Evolutionary conservation across 345 rosid genomes (phyloP), one percentile per base, ranked within the genome.

Genomic region (Populus davidiana): DNA sequence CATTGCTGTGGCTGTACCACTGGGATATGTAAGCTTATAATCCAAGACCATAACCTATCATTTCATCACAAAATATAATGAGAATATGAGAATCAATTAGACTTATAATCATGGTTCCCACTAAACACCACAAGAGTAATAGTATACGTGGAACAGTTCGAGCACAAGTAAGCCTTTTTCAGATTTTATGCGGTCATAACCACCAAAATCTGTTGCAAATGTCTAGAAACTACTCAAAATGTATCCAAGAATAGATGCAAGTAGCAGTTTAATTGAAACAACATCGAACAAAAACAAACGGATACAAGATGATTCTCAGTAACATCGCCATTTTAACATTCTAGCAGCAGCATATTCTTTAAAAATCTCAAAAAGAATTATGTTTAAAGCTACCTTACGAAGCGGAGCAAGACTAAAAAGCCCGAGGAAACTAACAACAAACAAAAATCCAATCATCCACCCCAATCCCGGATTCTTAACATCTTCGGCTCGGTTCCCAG

Each of bases 1-100:
- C 98, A 91, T 91, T 70, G 97, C 97, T 2, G 98, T 94, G 49
- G 98, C 98, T 13, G 97, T 93, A 23, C 97, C 98, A 85, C 98
- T 93, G 1, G 98, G 98, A 89, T 94, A 93, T 4, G 98, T 94
- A 81, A 94, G 97, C 77, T 90, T 94, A 69, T 89, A 93, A 71
- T 94, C 98, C 91, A 93, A 77, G 59, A 93, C 89, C 97, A 94
- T 94, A 76, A 94, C 92, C 97, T 81, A 69, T 8, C 36, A 52
- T 33, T 43, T 36, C 44, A 52, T 38, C n/a, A 31, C 49, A 74
- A 52, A 9, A n/a, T 7, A 23, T 17, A 69, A 13, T 12, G 17
- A 44, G 50, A 44, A 44, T 44, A 3, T 13, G 11, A 9, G 67
- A 56, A 62, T 41, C 44, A 41, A 10, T 41, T 33, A 33, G 35